Evolutionary conservation across 1,284 basidiomycete species (phyloP).

Genomic region (Malassezia vespertilionis): DNA sequence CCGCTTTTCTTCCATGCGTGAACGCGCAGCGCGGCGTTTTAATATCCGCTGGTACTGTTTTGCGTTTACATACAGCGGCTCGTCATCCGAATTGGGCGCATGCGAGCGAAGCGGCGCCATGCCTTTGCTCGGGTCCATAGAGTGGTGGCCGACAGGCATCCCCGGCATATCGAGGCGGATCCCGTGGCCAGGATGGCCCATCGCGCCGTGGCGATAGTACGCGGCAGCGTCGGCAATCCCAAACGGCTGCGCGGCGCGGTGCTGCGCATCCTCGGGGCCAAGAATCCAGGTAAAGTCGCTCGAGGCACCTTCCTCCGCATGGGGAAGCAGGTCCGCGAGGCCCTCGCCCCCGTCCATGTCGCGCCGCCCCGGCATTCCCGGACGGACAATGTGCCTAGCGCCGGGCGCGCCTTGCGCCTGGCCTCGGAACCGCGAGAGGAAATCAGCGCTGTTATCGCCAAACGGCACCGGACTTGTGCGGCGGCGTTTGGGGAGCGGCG

Average conservation of each 20-base stretch:
- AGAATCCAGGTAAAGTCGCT: conserved; percentile 16
- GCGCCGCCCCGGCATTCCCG: conserved; percentile 8
- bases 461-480: conserved; percentile 16
- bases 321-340: conserved; percentile 9
- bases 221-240: conserved; percentile 12
- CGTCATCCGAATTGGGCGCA: conserved; percentile 26
- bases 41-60: conserved; percentile 46
- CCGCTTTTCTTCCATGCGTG: conserved; percentile 38
- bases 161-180: conserved; percentile 16
- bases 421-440: conserved; percentile 10
- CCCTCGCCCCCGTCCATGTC: conserved; percentile 8
- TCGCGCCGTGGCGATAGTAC: conserved; percentile 9
- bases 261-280: conserved; percentile 10
- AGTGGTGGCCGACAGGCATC: neutral
- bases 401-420: neutral
- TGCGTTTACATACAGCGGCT: conserved; percentile 45
- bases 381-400: too few species aligned
- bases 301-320: neutral
- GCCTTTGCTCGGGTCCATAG: conserved; percentile 4
- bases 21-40: conserved; percentile 33
- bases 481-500: conserved; percentile 10
- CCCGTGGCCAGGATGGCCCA: conserved; percentile 1
- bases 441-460: neutral
- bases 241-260: conserved; percentile 5
- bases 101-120: conserved; percentile 14